Evolutionary conservation across 2,329 filamentous ascomycete genomes (phyloP).

Genomic region (Chalaropsis thielavioides): DNA sequence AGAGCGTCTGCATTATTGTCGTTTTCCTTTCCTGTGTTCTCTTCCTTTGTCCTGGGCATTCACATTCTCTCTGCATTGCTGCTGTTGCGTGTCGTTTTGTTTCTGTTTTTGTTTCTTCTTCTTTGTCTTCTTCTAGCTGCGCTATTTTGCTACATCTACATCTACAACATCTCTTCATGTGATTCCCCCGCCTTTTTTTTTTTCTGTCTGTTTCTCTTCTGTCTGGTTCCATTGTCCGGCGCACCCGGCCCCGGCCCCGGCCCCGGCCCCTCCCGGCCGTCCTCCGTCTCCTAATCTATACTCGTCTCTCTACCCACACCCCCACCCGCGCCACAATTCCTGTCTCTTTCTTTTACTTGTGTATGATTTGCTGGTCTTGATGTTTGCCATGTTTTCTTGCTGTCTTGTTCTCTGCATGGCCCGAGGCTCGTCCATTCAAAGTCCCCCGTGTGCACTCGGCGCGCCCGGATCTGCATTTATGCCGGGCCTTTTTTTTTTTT

Average conservation of each 20-base stretch:
- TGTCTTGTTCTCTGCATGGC: too few relatives aligned
- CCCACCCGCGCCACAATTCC: too few relatives aligned
- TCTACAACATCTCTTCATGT: conserved; percentile 7
- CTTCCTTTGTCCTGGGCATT: background rate
- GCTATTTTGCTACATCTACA: background rate
- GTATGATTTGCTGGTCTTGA: conserved; percentile 1
- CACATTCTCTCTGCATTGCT: background rate
- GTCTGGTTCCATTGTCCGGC: background rate
- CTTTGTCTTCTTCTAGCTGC: conserved; percentile 10
- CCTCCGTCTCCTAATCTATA: background rate
- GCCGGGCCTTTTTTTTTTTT: too few relatives aligned
- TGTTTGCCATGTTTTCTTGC: too few relatives aligned
- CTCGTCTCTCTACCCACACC: background rate
- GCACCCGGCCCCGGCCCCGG: background rate
- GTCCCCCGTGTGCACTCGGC: too few relatives aligned
- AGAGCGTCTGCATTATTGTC: too few relatives aligned
- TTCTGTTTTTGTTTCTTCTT: background rate
- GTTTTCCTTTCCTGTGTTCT: background rate
- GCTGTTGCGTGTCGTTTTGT: too few relatives aligned
- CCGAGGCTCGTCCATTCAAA: too few relatives aligned
- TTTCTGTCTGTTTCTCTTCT: conserved; percentile 7
- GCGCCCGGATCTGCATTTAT: too few relatives aligned
- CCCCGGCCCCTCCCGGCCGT: too few relatives aligned
- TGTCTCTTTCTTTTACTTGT: background rate
- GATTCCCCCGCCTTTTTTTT: conserved; percentile 9